Percentiles rank a stretch among this genome's conserved stretches.
Conservation (phyloP, 2,329 filamentous ascomycete genomes). For the Clonostachys sp. region DNA sequence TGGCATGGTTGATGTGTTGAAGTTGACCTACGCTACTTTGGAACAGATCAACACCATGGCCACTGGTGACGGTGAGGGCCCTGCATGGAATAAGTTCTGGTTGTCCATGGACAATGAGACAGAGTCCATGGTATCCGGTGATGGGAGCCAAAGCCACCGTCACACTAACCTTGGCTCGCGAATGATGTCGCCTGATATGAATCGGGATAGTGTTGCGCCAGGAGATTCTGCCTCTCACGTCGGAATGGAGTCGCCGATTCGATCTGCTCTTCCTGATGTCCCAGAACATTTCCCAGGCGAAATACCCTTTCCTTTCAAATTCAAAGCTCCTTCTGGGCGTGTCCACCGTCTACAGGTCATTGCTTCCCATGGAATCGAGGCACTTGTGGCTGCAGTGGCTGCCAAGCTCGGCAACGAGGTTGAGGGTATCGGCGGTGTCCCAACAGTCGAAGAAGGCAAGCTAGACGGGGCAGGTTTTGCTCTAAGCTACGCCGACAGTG, state of each 20-base stretch:
- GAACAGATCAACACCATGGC: slow-evolving; percentile 98
- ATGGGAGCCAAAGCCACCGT: slow-evolving; percentile 66
- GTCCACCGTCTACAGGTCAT: slow-evolving; percentile 88
- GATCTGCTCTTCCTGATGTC: slow-evolving; percentile 51
- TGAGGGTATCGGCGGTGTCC: slow-evolving; percentile 77
- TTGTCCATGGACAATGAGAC: slow-evolving; percentile 91
- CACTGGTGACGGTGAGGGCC: slow-evolving; percentile 83
- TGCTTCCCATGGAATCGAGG: slow-evolving; percentile 73
- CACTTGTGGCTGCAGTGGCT: slow-evolving; percentile 72
- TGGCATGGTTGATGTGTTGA: slow-evolving; percentile 98
- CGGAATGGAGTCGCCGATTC: slow-evolving; percentile 72
- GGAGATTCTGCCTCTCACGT: slow-evolving; percentile 93
- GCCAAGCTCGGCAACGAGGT: slow-evolving; percentile 82
- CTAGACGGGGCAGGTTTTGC: slow-evolving; percentile 78
- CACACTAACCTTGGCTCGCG: slow-evolving; percentile 62
- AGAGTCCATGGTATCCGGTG: slow-evolving; percentile 93
- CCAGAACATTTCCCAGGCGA: slow-evolving; percentile 60
- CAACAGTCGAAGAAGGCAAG: slow-evolving; percentile 73
- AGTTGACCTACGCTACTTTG: slow-evolving; percentile 94
- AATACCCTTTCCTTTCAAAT: slow-evolving; percentile 92
- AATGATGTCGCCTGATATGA: slow-evolving; percentile 75
- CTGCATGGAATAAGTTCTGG: slow-evolving; percentile 99
- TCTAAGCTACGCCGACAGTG: slow-evolving; percentile 92
- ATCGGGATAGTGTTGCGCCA: slow-evolving; percentile 81
- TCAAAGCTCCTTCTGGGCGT: slow-evolving; percentile 93